phyloP scores from a whole-genome alignment of 2,329 filamentous ascomycete genomes.

The Leptographium procerum region DNA sequence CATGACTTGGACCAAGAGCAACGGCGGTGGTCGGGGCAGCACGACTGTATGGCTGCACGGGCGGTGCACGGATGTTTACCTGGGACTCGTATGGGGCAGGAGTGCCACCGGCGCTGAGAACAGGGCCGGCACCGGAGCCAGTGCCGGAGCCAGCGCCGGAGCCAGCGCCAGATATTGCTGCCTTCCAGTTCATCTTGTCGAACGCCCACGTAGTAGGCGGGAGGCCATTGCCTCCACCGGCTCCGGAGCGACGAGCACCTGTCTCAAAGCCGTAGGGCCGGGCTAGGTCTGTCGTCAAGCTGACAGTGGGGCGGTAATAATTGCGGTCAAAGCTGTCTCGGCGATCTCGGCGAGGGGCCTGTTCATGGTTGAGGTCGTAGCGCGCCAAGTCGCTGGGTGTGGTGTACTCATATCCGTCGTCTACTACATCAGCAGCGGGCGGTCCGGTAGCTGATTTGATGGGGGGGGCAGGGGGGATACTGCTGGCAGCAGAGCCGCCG shows the following conservation, averaged over 20 bases:
- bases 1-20: constrained; percentile 13
- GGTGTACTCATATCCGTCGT: constrained; percentile 52
- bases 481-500: constrained; percentile 12
- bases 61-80: background rate
- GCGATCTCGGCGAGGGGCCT: constrained; percentile 28
- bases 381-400: constrained; percentile 49
- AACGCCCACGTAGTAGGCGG: constrained; percentile 61
- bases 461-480: background rate
- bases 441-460: constrained; percentile 2
- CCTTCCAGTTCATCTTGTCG: constrained; percentile 49
- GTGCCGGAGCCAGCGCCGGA: background rate
- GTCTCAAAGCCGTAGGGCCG: constrained; percentile 30
- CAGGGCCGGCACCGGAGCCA: constrained; percentile 10
- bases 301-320: constrained; percentile 45
- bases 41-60: background rate
- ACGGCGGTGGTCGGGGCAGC: background rate
- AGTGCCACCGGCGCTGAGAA: background rate
- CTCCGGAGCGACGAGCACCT: constrained; percentile 12
- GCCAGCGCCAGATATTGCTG: constrained; percentile 14
- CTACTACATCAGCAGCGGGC: constrained; percentile 36
- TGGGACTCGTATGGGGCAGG: constrained; percentile 34
- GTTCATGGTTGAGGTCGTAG: constrained; percentile 45
- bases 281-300: constrained; percentile 34
- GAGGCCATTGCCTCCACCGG: constrained; percentile 31
- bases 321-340: constrained; percentile 44